Percentiles rank a stretch among this genome's conserved stretches.
Conservation (phyloP, 805 yeast genomes). For the Nakazawaea sp. region DNA sequence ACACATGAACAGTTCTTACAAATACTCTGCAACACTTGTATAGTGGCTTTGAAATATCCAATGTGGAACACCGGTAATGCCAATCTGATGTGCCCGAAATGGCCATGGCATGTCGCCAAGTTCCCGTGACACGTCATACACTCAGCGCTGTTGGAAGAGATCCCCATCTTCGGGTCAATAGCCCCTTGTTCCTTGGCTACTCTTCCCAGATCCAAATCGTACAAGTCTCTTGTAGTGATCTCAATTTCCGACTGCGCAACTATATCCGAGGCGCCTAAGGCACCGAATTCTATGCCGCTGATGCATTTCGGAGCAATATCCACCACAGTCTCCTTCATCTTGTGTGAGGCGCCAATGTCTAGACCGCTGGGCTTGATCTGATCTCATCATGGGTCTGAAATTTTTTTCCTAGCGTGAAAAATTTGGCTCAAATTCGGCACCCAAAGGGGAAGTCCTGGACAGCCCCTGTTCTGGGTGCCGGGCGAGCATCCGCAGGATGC, state of each 20-base stretch:
- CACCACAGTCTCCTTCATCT: constrained; percentile 38
- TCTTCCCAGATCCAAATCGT: constrained; percentile 85
- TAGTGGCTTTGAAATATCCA: constrained; percentile 90
- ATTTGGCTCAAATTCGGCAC: no score
- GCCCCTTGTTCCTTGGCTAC: constrained; percentile 83
- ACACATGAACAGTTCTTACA: constrained; percentile 86
- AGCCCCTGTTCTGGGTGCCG: no score
- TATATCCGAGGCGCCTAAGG: constrained; percentile 86
- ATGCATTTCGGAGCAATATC: constrained; percentile 89
- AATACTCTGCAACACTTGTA: constrained; percentile 80
- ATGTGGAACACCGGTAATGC: constrained; percentile 97
- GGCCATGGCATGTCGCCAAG: constrained; percentile 95
- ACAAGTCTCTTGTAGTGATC: constrained; percentile 83
- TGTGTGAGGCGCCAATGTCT: no score
- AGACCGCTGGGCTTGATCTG: no score
- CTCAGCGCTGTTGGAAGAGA: constrained; percentile 75
- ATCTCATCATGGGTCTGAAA: no score
- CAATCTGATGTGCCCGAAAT: constrained; percentile 89
- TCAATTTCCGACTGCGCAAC: constrained; percentile 93
- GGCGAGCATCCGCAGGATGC: no score
- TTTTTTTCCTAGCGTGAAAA: no score
- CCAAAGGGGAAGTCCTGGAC: no score
- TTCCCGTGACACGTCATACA: constrained; percentile 91
- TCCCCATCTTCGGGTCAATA: constrained; percentile 89
- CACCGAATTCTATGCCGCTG: constrained; percentile 86